Evolutionary conservation across 345 rosid genomes (phyloP), one percentile per base, ranked within the genome.

Genomic region (Theobroma cacao): DNA sequence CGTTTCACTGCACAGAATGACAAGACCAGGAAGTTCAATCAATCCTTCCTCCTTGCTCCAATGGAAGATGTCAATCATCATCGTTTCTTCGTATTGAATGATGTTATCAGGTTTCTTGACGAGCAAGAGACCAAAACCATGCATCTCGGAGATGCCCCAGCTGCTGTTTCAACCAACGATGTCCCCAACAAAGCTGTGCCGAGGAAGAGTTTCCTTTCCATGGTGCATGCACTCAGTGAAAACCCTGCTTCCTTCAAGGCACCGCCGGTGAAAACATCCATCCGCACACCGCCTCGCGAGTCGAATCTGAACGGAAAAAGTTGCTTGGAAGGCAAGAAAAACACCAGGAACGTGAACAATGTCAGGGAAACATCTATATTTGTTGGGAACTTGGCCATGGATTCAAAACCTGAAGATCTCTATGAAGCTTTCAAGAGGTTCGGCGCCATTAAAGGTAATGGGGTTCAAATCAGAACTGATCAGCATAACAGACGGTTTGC

Each of bases 31-130:
- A 60, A 8, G 41, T 75, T 75, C 34, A 38, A 30, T 11, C 77
- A 75, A 33, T 43, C 77, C 30, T 73, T 58, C 40, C 5, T 75
- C 38, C 41, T 75, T 4, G 20, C 56, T 20, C 58, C 68, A 2
- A 28, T 59, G 36, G 58, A 60, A 43, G 13, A 14, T 1, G 28
- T 10, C 7, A 2, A 41, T 0, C n/a, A n/a, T n/a, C n/a, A n/a
- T n/a, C 26, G 68, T 24, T 58, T 24, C 14, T 13, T 58, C 2
- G 52, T 75, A 9, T 58, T 15, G 4, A 38, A 58, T 41, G 77
- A 74, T 41, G 45, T 74, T 60, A 18, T 74, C 28, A 74, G 53
- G 20, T 75, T 40, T 15, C 26, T 60, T 30, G 77, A 60, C 5
- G 56, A 60, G 26, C 48, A 40, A 53, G 48, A 72, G 53, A 28